Evolutionary conservation across 2,329 filamentous ascomycete species (phyloP), one percentile per base, ranked within the genome.

Genomic region (Aspergillus melleus): DNA sequence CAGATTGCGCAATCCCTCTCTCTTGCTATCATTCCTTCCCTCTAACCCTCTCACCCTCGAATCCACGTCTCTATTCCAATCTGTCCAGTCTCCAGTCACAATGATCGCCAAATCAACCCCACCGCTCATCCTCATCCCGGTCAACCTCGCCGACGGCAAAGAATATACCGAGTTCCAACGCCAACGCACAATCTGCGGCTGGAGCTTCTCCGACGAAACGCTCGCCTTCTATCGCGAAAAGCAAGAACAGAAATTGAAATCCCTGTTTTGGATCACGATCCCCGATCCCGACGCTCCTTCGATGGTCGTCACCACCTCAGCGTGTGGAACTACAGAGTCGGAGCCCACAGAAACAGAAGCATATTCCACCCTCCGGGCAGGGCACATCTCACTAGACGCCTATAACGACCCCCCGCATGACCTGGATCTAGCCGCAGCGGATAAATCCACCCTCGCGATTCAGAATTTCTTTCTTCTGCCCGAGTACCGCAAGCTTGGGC

Each of bases 341-440:
- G 36, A 42, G 16, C 14, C 19, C 12, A 19, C 44, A 22, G 44
- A 47, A 47, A 19, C 51, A 4, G n/a, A 19, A 11, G 19, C 19
- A 22, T 19, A 47, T 24, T 22, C 51, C 4, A 20, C n/a, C 16
- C 58, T 66, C 50, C 62, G 60, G 11, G 54, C 57, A 3, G 67
- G 67, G 32, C 67, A 69, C 42, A 68, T 69, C 19, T 65, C 67
- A 3, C 64, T 69, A 9, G 64, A 68, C 36, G 42, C 61, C 20
- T 64, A 61, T 26, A 24, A 55, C 6, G 57, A 61, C n/a, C 61
- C 61, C 19, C 58, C 61, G 8, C 36, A 42, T 8, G 59, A 66
- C n/a, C 60, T 52, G 3, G 63, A 63, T 12, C n/a, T 66, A n/a
- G 61, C 55, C 4, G 49, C 49, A 14, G 58, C 57, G 12, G 60